Conservation (phyloP, 768 basidiomycete species). For the Leccinum subtestaceum region DNA sequence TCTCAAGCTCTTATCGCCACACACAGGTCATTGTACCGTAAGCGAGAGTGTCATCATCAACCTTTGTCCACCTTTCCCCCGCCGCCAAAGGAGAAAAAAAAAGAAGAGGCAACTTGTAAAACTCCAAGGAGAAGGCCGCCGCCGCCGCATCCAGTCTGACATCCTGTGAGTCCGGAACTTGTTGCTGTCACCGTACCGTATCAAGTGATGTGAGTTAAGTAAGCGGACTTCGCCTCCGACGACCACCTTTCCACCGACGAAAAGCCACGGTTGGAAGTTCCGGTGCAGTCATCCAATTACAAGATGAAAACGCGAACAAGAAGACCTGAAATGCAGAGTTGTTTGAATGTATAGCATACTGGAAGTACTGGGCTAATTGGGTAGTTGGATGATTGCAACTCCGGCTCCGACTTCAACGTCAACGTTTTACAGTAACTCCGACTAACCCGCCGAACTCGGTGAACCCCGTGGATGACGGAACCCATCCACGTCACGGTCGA, state of each 20-base stretch:
- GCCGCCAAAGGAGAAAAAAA: not conserved
- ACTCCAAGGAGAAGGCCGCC: not conserved
- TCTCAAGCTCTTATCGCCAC: no score
- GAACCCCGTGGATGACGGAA: not conserved
- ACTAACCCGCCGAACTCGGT: not conserved
- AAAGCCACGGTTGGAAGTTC: not conserved
- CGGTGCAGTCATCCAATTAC: not conserved
- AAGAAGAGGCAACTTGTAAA: not conserved
- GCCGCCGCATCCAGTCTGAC: not conserved
- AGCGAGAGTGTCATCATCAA: no score
- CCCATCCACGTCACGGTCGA: not conserved
- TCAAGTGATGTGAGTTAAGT: no score
- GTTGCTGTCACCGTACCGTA: no score
- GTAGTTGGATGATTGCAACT: no score
- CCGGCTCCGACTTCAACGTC: no score
- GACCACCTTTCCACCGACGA: not conserved
- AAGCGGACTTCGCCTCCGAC: not conserved
- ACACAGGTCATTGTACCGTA: no score
- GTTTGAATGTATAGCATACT: no score
- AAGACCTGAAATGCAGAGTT: not conserved
- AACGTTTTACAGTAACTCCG: not conserved
- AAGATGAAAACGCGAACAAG: not conserved
- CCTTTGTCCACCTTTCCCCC: not conserved
- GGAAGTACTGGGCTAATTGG: no score
- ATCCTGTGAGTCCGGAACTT: not conserved